phyloP scores from a whole-genome alignment of 148 eudicot species.

The Rhododendron williamsianum region DNA sequence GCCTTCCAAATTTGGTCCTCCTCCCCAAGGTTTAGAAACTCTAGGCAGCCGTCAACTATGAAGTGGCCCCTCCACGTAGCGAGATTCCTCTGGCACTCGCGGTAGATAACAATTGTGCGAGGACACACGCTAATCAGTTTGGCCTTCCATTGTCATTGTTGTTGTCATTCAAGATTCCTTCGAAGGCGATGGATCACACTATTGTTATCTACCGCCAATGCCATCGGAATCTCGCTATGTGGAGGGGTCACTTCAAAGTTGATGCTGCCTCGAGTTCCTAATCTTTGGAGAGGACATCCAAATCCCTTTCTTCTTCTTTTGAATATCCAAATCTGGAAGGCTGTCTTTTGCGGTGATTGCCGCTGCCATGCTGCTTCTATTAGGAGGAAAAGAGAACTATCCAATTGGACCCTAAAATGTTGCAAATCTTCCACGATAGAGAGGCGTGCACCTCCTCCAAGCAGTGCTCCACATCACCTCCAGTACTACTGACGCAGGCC shows the following conservation, averaged over 20 bases:
- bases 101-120: neutral
- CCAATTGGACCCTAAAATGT: neutral
- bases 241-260: neutral
- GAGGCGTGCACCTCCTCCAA: neutral
- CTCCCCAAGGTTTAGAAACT: neutral
- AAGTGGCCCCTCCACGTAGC: neutral
- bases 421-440: neutral
- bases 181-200: neutral
- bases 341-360: neutral
- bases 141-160: neutral
- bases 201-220: neutral
- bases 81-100: neutral
- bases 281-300: neutral
- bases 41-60: neutral
- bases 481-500: neutral
- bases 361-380: neutral
- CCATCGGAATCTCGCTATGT: neutral
- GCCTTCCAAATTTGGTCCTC: neutral
- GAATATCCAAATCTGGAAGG: neutral
- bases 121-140: neutral
- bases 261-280: neutral
- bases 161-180: neutral
- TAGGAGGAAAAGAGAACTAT: neutral
- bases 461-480: neutral
- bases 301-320: no score